phyloP scores from a whole-genome alignment of 805 yeast genomes.

The Aciculoconidium aculeatum region DNA sequence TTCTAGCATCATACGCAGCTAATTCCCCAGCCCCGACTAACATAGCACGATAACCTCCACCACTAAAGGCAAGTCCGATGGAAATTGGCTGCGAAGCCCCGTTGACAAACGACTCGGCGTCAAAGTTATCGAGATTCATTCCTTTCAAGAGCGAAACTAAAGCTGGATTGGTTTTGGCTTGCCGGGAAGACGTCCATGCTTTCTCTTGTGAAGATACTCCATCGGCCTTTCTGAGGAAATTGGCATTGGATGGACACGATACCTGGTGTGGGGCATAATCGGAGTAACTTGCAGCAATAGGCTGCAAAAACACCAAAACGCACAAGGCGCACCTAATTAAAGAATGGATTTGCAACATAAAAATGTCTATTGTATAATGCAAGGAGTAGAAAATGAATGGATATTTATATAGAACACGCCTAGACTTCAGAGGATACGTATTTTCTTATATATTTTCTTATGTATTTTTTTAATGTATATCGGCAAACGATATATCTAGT shows the following conservation, averaged over 20 bases:
- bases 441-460: no score
- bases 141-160: conserved; percentile 4
- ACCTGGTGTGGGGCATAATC: conserved; percentile 12
- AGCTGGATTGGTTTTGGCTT: conserved; percentile 6
- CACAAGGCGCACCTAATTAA: no score
- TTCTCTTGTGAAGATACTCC: conserved; percentile 5
- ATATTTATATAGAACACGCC: no score
- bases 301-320: no score
- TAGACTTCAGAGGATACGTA: no score
- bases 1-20: conserved; percentile 71
- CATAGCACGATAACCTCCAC: conserved; percentile 42
- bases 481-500: no score
- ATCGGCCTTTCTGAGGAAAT: conserved; percentile 4
- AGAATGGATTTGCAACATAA: no score
- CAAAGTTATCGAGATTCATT: conserved; percentile 8
- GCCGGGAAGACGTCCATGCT: conserved; percentile 8
- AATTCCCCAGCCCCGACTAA: conserved; percentile 80
- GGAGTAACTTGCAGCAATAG: no score
- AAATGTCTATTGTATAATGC: no score
- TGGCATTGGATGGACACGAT: conserved; percentile 5
- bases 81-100: conserved; percentile 11
- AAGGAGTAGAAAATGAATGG: no score
- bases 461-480: no score
- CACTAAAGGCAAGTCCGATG: conserved; percentile 33
- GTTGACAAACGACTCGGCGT: conserved; percentile 8